Evolutionary conservation across 129 eudicot species (phyloP).

Genomic region (Flaveria bidentis): DNA sequence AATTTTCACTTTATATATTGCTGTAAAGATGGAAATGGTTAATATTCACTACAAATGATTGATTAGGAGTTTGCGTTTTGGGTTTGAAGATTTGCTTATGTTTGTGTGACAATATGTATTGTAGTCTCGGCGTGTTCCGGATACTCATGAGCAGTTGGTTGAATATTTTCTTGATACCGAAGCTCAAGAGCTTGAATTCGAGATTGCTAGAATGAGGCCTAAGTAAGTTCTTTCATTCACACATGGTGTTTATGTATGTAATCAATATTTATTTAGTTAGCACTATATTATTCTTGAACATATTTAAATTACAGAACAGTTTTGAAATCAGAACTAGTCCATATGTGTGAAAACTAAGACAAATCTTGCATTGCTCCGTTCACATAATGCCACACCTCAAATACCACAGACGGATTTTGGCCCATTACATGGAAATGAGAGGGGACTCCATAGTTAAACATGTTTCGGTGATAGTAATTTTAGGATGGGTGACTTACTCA

Average conservation of each 20-base stretch:
- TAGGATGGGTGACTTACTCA: not conserved
- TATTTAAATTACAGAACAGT: not conserved
- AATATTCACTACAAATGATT: no score
- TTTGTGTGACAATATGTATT: slow-evolving; percentile 3
- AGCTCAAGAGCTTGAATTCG: slow-evolving; percentile 89
- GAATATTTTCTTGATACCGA: slow-evolving; percentile 98
- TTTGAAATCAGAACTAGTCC: not conserved
- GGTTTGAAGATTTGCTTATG: not conserved
- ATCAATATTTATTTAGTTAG: not conserved
- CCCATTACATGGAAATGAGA: not conserved
- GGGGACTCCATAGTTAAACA: not conserved
- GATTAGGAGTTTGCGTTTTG: no score
- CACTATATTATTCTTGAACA: not conserved
- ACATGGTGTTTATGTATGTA: no score
- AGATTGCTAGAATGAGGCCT: slow-evolving; percentile 87
- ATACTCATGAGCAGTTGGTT: slow-evolving; percentile 54
- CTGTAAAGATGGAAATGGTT: no score
- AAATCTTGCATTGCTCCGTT: not conserved
- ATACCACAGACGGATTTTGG: not conserved
- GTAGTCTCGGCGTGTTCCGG: slow-evolving; percentile 74
- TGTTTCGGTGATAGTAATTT: not conserved
- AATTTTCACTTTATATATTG: no score
- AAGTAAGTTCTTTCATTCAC: slow-evolving; percentile 47
- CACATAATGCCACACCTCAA: no score
- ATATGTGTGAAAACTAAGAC: not conserved